Percentiles rank a stretch among this genome's conserved stretches.
These are phyloP conservation scores for Fusarium domesticum DNA, from an alignment of 2,329 filamentous ascomycete genomes.

Conservation along the genomic window DNA sequence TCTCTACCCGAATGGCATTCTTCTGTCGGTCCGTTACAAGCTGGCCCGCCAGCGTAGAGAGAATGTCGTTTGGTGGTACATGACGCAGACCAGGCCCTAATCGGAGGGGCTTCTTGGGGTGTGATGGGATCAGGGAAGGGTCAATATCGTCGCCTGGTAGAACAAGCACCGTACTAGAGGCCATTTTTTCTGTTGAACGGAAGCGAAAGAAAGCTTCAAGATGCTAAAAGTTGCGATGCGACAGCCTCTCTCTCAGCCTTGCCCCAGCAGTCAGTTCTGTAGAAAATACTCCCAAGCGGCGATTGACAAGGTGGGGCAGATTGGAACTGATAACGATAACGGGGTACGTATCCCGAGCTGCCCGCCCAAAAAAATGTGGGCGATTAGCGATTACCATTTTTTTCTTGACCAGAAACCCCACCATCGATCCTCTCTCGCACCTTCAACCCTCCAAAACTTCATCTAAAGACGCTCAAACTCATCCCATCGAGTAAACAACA, in stretches of 20 bases:
- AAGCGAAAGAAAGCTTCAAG: background rate
- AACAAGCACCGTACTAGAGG: constrained; percentile 59
- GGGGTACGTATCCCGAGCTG: constrained; percentile 16
- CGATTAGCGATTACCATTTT: constrained; percentile 28
- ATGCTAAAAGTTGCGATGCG: constrained; percentile 9
- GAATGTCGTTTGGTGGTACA: constrained; percentile 71
- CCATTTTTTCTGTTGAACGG: constrained; percentile 42
- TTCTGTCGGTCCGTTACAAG: constrained; percentile 68
- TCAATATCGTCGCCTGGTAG: constrained; percentile 80
- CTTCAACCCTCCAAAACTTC: constrained; percentile 21
- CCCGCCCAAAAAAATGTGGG: constrained; percentile 18
- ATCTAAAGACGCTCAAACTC: constrained; percentile 12
- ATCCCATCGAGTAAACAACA: constrained; percentile 10
- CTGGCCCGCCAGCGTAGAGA: constrained; percentile 64
- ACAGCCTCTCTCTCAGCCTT: constrained; percentile 4
- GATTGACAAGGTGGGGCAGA: no score
- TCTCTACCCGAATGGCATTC: constrained; percentile 76
- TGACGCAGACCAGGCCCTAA: constrained; percentile 82
- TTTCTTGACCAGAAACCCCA: constrained; percentile 28
- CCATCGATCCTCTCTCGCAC: constrained; percentile 19
- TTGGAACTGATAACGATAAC: constrained; percentile 17
- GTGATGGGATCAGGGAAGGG: constrained; percentile 61
- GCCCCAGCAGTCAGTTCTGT: no score
- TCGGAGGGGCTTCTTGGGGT: constrained; percentile 68
- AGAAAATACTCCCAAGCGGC: no score